Base-by-base conservation (phyloP, 2,329 filamentous ascomycete species). In the Colletotrichum noveboracense region DNA sequence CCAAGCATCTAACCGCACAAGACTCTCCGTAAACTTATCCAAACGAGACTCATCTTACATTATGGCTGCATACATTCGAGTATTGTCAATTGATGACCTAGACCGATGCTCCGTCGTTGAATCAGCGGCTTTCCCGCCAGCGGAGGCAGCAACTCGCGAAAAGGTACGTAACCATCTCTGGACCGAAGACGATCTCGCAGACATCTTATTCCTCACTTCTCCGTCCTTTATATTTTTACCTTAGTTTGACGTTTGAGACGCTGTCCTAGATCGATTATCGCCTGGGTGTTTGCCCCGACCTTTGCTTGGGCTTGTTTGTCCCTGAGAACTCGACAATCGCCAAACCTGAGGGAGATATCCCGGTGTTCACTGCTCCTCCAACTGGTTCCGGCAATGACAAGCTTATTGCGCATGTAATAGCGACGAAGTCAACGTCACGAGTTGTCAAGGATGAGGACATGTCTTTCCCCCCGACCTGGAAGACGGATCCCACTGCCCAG, bases 211-310 rank as follows among this genome's bases (percentile, higher is more conserved):
- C 18, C 24, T 30, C 36, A 5, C 38, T 48, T 48, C 38, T n/a
- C 43, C 10, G 43, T 52, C 6, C n/a, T 52, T 12, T 2, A 13
- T n/a, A 52, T 21, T 52, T 1, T 2, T 12, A 24, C 3, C n/a
- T 21, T 21, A 13, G 6, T 52, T 52, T 52, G 43, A 52, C 43
- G 6, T 24, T 24, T 52, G n/a, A 52, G n/a, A 7, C n/a, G n/a
- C 43, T 52, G 10, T 24, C 43, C 43, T 32, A 82, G 81, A 83
- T 83, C 36, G 81, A 82, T 43, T 83, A 83, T 38, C 78, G 81
- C 10, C 66, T 83, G 10, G 76, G 77, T 0, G 78, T 79, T 6
- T 82, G 79, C 10, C 80, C 81, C 0, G 79, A 81, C n/a, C 65
- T 82, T 28, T 83, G 81, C 7, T 74, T 78, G 6, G 81, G 81